Base-by-base conservation (phyloP, 2,329 filamentous ascomycete genomes). In the Verticillium isaacii region DNA sequence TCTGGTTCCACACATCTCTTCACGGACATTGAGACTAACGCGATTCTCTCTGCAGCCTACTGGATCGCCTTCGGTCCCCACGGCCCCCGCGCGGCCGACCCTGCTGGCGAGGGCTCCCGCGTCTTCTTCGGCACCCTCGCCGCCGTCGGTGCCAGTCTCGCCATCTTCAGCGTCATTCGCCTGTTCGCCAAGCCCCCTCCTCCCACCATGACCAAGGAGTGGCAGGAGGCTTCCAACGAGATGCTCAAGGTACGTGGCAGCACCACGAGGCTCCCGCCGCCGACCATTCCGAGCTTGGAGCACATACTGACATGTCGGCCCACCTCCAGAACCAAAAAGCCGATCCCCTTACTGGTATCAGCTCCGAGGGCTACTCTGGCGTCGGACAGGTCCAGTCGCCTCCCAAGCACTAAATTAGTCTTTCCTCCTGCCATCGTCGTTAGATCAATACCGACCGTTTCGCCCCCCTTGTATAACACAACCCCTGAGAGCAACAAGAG, bases 61-160 rank as follows among this genome's bases (percentile, higher is more conserved):
- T 99, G 91, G 89, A 97, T 99, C 74, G 93, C 95, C 68, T 99
- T 99, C 76, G 95, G 95, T 68, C 89, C 93, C 74, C 95, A 99
- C 80, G 95, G 95, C 63, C 95, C 95, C 71, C 94, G 95, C 71
- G 89, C 94, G 69, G 81, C 84, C 66, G 78, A 90, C 68, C 92
- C 94, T 66, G 90, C 95, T 68, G 94, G 92, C 72, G 94, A 97
- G 85, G 85, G 84, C 78, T 85, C 86, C 79, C 93, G 89, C 77
- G 83, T 98, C 70, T 84, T 90, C 73, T 81, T 87, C 74, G 91
- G 93, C 78, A 89, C 91, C 62, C 74, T 82, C 64, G 76, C 89
- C 71, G 90, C 91, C 72, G 72, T 96, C 67, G 81, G 78, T 66
- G 84, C 82, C 71, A 89, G 89, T 68, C 78, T 90, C 69, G 84